Evolutionary conservation across 2,329 filamentous ascomycete genomes (phyloP), one percentile per base, ranked within the genome.

Genomic region (Ilyonectria mors-panacis): DNA sequence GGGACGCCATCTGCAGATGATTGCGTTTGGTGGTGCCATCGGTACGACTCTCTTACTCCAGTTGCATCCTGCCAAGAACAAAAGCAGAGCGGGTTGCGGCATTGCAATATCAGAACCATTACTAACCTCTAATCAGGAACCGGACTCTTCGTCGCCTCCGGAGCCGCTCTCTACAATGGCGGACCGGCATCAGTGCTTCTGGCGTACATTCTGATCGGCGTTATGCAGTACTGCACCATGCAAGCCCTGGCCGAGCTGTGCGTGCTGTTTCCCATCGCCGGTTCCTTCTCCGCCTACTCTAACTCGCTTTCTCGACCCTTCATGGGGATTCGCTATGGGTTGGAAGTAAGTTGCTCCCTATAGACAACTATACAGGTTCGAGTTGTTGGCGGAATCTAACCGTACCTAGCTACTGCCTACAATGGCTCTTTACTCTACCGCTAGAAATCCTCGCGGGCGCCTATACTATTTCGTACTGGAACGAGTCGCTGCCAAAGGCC

Each of bases 321-420:
- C 95, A 0, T 97, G 94, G 94, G 94, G 94, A 0, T 97, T 97
- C 77, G 93, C 94, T 28, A 97, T 97, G 94, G 94, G 94, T 9
- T 97, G 94, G 94, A 97, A 97, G 87, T 93, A 80, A 80, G 89
- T 86, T 23, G 1, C 17, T 1, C 26, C 6, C 45, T 28, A 2
- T 13, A 33, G 2, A 12, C 17, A 9, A 10, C 4, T 17, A n/a
- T n/a, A n/a, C 39, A n/a, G 39, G 4, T 8, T 42, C 15, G 15
- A 5, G 1, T 8, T 23, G 17, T 1, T 15, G 4, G 13, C 62
- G 44, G 5, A 35, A 10, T n/a, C 67, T 69, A 10, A 60, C 55
- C 10, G 5, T 45, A 42, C 15, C 9, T 72, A 93, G 91, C 76
- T 97, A 97, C 78, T 94, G 93, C 5, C 80, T 97, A 63, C 93